Evolutionary conservation across 2,329 filamentous ascomycete species (phyloP), one percentile per base, ranked within the genome.

Genomic region (Beauveria sp.): DNA sequence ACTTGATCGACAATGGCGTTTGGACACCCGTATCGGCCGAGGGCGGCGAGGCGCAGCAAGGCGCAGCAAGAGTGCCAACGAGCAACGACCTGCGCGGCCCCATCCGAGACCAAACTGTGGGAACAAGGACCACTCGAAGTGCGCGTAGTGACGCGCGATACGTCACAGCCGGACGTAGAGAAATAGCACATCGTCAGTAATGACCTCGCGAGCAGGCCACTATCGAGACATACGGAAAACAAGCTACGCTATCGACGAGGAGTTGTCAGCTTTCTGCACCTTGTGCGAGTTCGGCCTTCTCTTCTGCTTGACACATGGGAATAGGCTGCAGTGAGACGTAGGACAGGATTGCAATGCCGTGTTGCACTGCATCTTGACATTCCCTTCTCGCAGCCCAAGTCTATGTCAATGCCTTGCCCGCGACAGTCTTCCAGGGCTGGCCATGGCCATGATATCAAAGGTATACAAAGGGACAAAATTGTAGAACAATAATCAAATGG

Each of bases 1-100:
- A 81, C 64, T 46, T 80, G 55, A 37, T 64, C 18, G 18, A 64
- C 0, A 52, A 69, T 2, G 41, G 43, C 24, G n/a, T 56, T 7
- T 47, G 26, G 43, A 16, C 24, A 5, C 6, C 28, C 30, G 28
- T 14, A 37, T 14, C 34, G 14, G 34, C 12, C 14, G 26, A 18
- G 18, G 18, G 16, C 24, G 28, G 48, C 24, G n/a, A 34, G 26
- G 26, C 26, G 26, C 52, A 16, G 30, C 52, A 28, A 40, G 52
- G 7, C 52, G 24, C 30, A 51, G 18, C 54, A 7, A 56, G 54
- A 24, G 43, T 46, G 4, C 43, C 41, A 14, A 24, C 53, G n/a
- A 20, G 22, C 22, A n/a, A 54, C n/a, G 37, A 41, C 51, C 8
- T 40, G 51, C 30, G 51, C 18, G 20, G 7, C 16, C 52, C 52